These are phyloP conservation scores for Tolypocladium pustulatum DNA, from an alignment of 2,329 filamentous ascomycete genomes.

Conservation along the genomic window DNA sequence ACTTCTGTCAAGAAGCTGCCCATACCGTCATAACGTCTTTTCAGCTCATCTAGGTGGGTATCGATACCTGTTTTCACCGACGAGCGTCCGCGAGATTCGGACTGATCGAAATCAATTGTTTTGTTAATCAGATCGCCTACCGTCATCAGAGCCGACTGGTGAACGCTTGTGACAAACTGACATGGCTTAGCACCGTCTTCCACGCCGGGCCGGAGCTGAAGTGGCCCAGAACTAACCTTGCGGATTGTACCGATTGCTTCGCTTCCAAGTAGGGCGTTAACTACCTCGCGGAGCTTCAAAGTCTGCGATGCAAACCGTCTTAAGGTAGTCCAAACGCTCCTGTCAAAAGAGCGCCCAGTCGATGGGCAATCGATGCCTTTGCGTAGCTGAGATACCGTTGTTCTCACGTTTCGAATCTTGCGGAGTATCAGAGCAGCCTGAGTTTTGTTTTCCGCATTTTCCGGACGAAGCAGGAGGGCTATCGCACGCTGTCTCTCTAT, in stretches of 20 bases:
- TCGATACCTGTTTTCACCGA: slow-evolving; percentile 66
- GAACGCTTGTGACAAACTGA: slow-evolving; percentile 49
- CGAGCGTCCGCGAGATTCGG: slow-evolving; percentile 58
- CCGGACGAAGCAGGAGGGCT: slow-evolving; percentile 51
- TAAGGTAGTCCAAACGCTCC: slow-evolving; percentile 64
- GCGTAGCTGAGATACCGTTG: slow-evolving; percentile 56
- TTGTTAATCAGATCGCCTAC: slow-evolving; percentile 63
- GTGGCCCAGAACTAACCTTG: slow-evolving; percentile 23
- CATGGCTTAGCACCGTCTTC: neutral
- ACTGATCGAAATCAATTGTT: slow-evolving; percentile 72
- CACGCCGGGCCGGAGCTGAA: neutral
- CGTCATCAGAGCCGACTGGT: slow-evolving; percentile 46
- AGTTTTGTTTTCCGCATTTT: slow-evolving; percentile 49
- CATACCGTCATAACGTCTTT: slow-evolving; percentile 67
- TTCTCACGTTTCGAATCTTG: slow-evolving; percentile 66
- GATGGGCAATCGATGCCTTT: slow-evolving; percentile 60
- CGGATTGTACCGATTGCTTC: slow-evolving; percentile 9
- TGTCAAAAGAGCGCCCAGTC: slow-evolving; percentile 42
- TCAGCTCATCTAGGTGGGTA: slow-evolving; percentile 64
- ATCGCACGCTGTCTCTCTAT: slow-evolving; percentile 62
- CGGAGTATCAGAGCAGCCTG: slow-evolving; percentile 52
- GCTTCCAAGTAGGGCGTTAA: slow-evolving; percentile 22
- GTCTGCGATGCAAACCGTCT: slow-evolving; percentile 59
- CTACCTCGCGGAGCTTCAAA: slow-evolving; percentile 55
- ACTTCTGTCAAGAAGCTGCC: slow-evolving; percentile 61